phyloP scores from a whole-genome alignment of 169 alveolate species.

The Cystoisospora suis region DNA sequence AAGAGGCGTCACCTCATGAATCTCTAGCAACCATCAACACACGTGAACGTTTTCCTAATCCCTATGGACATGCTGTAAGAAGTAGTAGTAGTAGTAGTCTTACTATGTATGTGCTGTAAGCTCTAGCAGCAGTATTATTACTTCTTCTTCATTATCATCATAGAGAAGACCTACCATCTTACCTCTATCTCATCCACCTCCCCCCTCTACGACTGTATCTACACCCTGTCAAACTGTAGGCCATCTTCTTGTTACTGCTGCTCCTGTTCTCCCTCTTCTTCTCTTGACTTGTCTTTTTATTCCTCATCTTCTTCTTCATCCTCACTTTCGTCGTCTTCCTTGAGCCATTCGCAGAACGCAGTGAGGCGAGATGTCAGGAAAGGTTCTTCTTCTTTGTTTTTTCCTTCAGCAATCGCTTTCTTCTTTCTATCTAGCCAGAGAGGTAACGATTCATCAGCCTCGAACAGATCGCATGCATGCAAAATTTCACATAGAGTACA shows the following conservation, averaged over 20 bases:
- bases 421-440: neutral
- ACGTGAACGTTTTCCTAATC: too few species aligned
- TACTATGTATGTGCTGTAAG: neutral
- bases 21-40: neutral
- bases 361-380: neutral
- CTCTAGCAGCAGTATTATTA: neutral
- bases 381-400: neutral
- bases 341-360: neutral
- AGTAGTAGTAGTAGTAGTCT: neutral
- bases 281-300: neutral
- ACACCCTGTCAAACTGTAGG: neutral
- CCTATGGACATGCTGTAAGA: too few species aligned
- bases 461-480: slow-evolving; percentile 9
- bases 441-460: neutral
- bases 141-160: too few species aligned
- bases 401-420: neutral
- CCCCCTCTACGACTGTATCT: neutral
- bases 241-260: neutral
- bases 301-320: neutral
- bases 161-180: too few species aligned
- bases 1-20: neutral
- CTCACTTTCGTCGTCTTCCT: neutral
- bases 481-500: neutral
- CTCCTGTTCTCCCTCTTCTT: neutral
- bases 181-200: too few species aligned